Evolutionary conservation across 208 protist genomes (phyloP), one percentile per base, ranked within the genome.

Genomic region (Leishmania mexicana): DNA sequence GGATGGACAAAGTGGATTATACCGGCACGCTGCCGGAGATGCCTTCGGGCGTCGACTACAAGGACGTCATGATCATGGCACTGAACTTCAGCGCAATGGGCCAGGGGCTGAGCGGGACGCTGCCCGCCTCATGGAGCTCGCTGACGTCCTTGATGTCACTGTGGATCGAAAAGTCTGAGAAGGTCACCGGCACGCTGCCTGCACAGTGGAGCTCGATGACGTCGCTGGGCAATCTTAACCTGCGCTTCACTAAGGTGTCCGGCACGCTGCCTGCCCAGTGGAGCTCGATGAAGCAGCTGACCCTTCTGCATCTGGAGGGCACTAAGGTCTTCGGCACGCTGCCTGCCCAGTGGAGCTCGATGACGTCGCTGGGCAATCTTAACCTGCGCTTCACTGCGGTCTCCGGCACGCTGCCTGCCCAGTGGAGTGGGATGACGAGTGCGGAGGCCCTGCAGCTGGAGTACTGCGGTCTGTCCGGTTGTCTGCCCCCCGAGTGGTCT

Each of bases 31-130:
- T 77, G 74, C 74, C 74, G 74, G 74, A 77, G 57, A 77, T 77
- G 74, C 74, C 74, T 42, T 6, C 40, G 40, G 75, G 40, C 75
- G 57, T 78, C 19, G 58, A 78, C 75, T 78, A 78, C 75, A 31
- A 57, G 53, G 17, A 53, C 15, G 75, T 78, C 3, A 53, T 78
- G 47, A 31, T 75, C 49, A 60, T 10, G 49, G 1, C 0, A 24
- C 49, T 75, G 3, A n/a, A 75, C 49, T 53, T 74, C 60, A 5
- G 2, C 3, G 40, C 1, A 42, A 3, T 42, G 40, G 40, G 40
- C 31, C 19, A 4, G n/a, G 28, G 64, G 35, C 0, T 80, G 28
- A 81, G 47, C 70, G 67, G 78, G 11, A 24, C 47, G 78, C 67
- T 81, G 64, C 67, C 78, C 31, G 49, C 49, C 2, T 15, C 17